phyloP scores from a whole-genome alignment of 2,329 filamentous ascomycete genomes.

The Neofusicoccum umdonicola region DNA sequence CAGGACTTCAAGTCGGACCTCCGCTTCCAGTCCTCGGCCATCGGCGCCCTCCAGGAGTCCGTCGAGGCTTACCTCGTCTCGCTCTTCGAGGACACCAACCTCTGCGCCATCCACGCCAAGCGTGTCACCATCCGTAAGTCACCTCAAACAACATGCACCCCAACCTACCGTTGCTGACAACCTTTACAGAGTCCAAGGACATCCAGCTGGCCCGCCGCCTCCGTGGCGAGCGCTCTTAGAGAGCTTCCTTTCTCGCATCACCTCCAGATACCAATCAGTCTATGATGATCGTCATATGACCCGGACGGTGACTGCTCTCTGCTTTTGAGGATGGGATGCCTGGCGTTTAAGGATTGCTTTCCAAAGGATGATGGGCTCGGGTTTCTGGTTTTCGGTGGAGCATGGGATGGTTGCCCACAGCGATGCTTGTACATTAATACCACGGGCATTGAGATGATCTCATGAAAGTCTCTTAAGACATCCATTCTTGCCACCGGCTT shows the following conservation, averaged over 20 bases:
- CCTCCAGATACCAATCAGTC: constrained; percentile 10
- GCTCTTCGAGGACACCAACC: constrained; percentile 93
- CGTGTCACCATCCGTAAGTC: constrained; percentile 73
- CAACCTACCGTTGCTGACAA: constrained; percentile 22
- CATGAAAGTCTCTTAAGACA: constrained; percentile 18
- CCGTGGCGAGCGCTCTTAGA: constrained; percentile 55
- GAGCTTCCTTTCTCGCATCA: constrained; percentile 7
- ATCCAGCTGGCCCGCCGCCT: constrained; percentile 77
- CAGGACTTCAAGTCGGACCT: constrained; percentile 65
- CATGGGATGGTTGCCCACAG: constrained; percentile 17
- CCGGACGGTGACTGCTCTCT: constrained; percentile 12
- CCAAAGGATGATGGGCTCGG: constrained; percentile 15
- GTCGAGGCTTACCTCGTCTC: constrained; percentile 95
- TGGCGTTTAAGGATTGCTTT: constrained; percentile 14
- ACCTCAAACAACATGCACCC: constrained; percentile 19
- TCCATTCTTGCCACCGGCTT: not conserved
- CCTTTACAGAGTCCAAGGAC: constrained; percentile 77
- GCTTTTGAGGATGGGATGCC: constrained; percentile 17
- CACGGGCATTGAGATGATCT: constrained; percentile 19
- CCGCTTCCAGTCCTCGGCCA: constrained; percentile 94
- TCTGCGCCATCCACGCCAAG: constrained; percentile 96
- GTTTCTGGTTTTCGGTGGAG: constrained; percentile 17
- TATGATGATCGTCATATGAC: not conserved
- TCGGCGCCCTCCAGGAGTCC: constrained; percentile 89
- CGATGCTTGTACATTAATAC: constrained; percentile 20